Percentiles rank a stretch among this genome's conserved stretches.
phyloP scores from a whole-genome alignment of 345 rosid species.

The Corchorus olitorius region DNA sequence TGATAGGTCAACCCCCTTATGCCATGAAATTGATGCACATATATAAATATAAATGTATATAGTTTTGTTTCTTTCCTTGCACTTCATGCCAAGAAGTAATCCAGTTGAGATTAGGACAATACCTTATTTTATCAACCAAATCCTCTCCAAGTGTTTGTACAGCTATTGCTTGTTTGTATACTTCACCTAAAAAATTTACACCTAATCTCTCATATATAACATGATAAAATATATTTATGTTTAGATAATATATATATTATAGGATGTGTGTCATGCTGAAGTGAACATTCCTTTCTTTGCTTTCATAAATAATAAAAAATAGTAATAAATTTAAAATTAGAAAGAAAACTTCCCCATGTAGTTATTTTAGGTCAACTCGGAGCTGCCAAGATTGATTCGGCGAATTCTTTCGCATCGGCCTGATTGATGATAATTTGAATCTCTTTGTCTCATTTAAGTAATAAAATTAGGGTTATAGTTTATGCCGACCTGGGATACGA shows the following conservation, averaged over 20 bases:
- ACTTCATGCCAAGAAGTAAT: conserved; percentile 40
- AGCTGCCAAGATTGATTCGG: conserved; percentile 28
- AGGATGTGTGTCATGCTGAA: conserved; percentile 29
- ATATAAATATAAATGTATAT: background rate
- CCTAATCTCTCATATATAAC: conserved; percentile 30
- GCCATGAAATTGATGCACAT: conserved; percentile 17
- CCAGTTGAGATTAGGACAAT: conserved; percentile 30
- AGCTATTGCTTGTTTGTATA: conserved; percentile 13
- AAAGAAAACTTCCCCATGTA: background rate
- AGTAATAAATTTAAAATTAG: background rate
- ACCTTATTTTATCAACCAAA: conserved; percentile 25
- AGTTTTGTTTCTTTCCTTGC: conserved; percentile 26
- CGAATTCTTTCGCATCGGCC: background rate
- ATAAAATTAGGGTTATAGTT: background rate
- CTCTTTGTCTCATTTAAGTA: background rate
- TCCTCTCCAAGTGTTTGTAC: conserved; percentile 9
- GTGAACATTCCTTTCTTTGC: conserved; percentile 33
- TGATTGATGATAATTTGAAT: background rate
- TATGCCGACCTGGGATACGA: background rate
- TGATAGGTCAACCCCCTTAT: conserved; percentile 43
- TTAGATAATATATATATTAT: background rate
- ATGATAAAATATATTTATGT: conserved; percentile 22
- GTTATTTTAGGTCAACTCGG: conserved; percentile 32
- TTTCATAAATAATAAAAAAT: conserved; percentile 9
- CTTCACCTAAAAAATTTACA: conserved; percentile 24